phyloP scores from a whole-genome alignment of 768 basidiomycete genomes.

The Phanerochaete carnosa region DNA sequence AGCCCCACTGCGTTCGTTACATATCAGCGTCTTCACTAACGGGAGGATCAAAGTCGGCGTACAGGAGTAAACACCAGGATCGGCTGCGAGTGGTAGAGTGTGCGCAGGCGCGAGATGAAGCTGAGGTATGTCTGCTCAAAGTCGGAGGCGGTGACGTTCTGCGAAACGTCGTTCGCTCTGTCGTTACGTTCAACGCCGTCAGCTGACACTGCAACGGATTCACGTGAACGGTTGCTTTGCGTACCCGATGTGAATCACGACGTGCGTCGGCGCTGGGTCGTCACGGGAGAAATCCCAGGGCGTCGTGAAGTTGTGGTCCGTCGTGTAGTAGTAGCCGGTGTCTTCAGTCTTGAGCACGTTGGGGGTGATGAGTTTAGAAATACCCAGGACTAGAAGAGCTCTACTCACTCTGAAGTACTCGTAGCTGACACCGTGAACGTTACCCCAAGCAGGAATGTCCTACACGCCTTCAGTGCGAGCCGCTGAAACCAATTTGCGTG shows the following conservation, averaged over 20 bases:
- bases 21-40: background rate
- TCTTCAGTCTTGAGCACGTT: constrained; percentile 46
- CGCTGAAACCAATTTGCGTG: no score
- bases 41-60: constrained; percentile 6
- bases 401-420: constrained; percentile 44
- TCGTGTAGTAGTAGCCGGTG: constrained; percentile 49
- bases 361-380: no score
- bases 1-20: constrained; percentile 45
- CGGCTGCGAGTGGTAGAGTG: constrained; percentile 40
- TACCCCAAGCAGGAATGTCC: constrained; percentile 52
- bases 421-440: constrained; percentile 48
- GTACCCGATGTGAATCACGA: constrained; percentile 56
- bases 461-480: constrained; percentile 18
- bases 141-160: constrained; percentile 40
- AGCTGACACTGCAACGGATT: background rate
- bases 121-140: constrained; percentile 45
- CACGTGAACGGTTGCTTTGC: constrained; percentile 8
- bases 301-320: constrained; percentile 58
- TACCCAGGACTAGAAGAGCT: background rate
- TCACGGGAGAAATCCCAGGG: constrained; percentile 54
- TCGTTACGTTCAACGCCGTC: background rate
- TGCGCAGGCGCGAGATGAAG: constrained; percentile 44
- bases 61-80: constrained; percentile 56
- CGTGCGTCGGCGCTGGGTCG: constrained; percentile 42
- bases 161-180: constrained; percentile 55